Percentiles rank a stretch among this genome's conserved stretches.
Conservation (phyloP, 352 stramenopile genomes). For the Pythium chondricola region DNA sequence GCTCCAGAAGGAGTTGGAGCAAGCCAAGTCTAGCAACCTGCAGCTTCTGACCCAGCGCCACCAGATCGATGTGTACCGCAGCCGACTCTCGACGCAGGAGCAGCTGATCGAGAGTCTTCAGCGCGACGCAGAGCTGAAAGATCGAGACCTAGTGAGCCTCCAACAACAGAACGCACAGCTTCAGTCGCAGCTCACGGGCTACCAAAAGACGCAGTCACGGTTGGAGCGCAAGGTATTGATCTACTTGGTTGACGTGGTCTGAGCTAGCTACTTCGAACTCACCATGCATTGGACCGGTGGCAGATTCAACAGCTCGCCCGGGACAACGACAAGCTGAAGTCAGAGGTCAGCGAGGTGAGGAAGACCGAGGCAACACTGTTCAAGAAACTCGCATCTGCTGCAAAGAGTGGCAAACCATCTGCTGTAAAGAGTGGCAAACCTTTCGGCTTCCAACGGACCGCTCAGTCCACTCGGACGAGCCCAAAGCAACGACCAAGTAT, state of each 20-base stretch:
- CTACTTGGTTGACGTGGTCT: too few relatives aligned
- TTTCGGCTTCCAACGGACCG: too few relatives aligned
- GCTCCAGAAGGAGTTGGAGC: slow-evolving; percentile 17
- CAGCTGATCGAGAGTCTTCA: slow-evolving; percentile 19
- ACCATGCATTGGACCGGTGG: too few relatives aligned
- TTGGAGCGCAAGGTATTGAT: slow-evolving; percentile 50
- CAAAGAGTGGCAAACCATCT: slow-evolving; percentile 19
- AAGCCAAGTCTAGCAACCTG: slow-evolving; percentile 16
- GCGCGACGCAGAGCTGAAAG: slow-evolving; percentile 26
- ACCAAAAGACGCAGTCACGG: slow-evolving; percentile 34
- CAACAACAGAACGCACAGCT: slow-evolving; percentile 33
- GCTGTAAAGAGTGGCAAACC: slow-evolving; percentile 1
- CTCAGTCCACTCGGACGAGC: background rate
- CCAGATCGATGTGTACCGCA: slow-evolving; percentile 22
- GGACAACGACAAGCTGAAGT: slow-evolving; percentile 40
- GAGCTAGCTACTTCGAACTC: too few relatives aligned
- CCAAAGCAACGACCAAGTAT: background rate
- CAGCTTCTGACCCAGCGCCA: slow-evolving; percentile 34
- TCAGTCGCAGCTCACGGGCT: slow-evolving; percentile 15
- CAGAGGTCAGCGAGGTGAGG: slow-evolving; percentile 14
- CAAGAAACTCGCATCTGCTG: slow-evolving; percentile 27
- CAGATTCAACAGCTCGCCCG: slow-evolving; percentile 49
- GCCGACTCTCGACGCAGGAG: slow-evolving; percentile 29
- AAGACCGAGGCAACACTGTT: slow-evolving; percentile 45
- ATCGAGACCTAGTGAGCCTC: slow-evolving; percentile 17